phyloP scores from a whole-genome alignment of 1,284 basidiomycete species.

The Tilletia indica region DNA sequence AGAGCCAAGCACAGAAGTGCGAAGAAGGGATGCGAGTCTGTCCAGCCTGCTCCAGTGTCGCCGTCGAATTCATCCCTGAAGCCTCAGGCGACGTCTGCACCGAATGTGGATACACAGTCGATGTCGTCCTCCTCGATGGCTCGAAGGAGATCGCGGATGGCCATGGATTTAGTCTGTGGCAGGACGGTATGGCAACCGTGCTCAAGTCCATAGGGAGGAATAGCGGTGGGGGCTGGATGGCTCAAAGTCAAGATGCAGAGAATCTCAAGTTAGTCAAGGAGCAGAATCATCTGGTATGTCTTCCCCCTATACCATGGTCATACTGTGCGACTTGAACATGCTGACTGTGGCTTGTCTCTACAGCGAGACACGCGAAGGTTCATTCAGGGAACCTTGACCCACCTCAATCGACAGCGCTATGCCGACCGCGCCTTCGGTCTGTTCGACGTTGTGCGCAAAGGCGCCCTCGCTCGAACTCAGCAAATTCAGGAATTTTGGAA shows the following conservation, averaged over 20 bases:
- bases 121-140: conserved; percentile 11
- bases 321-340: too few species aligned
- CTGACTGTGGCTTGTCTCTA: background rate
- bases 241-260: too few species aligned
- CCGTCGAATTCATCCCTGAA: conserved; percentile 11
- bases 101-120: conserved; percentile 9
- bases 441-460: conserved; percentile 7
- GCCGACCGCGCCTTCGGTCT: conserved; percentile 14
- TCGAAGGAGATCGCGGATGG: background rate
- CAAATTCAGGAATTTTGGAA: conserved; percentile 3
- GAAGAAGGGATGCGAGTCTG: background rate
- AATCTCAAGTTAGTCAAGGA: background rate
- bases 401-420: conserved; percentile 4
- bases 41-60: conserved; percentile 5
- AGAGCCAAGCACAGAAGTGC: background rate
- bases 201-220: too few species aligned
- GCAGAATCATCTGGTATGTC: background rate
- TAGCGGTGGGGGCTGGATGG: too few species aligned
- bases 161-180: background rate
- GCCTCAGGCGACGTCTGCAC: conserved; percentile 16
- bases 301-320: background rate
- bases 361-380: background rate
- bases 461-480: background rate
- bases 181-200: too few species aligned
- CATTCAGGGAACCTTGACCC: conserved; percentile 4